Evolutionary conservation across 805 yeast genomes (phyloP).

Genomic region (Wickerhamomyces chaumierensis): DNA sequence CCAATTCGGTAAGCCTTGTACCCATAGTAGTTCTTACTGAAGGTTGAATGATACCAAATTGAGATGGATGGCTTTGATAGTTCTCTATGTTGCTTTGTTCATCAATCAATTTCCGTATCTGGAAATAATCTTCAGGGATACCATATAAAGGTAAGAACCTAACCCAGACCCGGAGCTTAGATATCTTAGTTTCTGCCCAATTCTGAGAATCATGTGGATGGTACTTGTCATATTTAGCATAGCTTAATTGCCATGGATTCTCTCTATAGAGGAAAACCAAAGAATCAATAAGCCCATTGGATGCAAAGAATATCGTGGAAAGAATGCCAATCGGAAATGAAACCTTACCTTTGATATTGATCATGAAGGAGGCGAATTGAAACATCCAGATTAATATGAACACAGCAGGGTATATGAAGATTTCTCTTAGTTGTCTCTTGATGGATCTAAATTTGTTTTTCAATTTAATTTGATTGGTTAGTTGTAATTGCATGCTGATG

Average conservation of each 20-base stretch:
- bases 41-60: too few species aligned
- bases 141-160: too few species aligned
- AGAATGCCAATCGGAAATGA: constrained; percentile 49
- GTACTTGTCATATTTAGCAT: too few species aligned
- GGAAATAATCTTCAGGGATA: too few species aligned
- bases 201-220: too few species aligned
- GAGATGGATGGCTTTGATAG: too few species aligned
- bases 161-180: too few species aligned
- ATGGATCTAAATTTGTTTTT: constrained; percentile 53
- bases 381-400: constrained; percentile 74
- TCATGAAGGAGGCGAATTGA: constrained; percentile 59
- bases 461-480: constrained; percentile 28
- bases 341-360: constrained; percentile 35
- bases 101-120: too few species aligned
- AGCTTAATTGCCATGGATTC: constrained; percentile 56
- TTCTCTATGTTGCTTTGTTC: too few species aligned
- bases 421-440: constrained; percentile 65
- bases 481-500: constrained; percentile 11
- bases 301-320: constrained; percentile 71
- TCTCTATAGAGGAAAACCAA: constrained; percentile 72
- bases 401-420: constrained; percentile 77
- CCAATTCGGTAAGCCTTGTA: too few species aligned
- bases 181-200: too few species aligned
- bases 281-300: constrained; percentile 70
- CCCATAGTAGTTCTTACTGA: too few species aligned